Base-by-base conservation (phyloP, 371 early-diverging fungal genomes). In the Choanephora cucurbitarum region DNA sequence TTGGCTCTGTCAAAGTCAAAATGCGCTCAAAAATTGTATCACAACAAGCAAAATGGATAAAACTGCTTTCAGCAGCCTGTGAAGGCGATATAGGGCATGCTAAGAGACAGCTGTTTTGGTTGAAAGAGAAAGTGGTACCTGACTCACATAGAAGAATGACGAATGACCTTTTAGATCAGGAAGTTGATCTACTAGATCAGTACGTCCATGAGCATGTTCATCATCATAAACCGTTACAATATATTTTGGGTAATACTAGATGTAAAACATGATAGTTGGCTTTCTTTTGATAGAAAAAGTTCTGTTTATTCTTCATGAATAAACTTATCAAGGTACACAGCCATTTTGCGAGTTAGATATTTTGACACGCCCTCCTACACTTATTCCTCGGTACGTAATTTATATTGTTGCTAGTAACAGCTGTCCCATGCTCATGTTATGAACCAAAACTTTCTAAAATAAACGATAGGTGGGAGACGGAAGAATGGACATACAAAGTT, bases 321-420 rank as follows among this genome's bases (percentile, higher is more conserved):
- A 21, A 18, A 7, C 9, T 18, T 15, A 19, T 24, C 24, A 55
- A 77, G 87, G 93, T 1, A 85, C 82, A 0, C 93, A 91, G 64
- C 91, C 92, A 1, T 96, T 96, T 66, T 83, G 86, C 47, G 86
- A 86, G 21, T 67, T 93, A 4, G 90, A 91, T 21, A 79, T 94
- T 41, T 56, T 74, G 1, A 85, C 88, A 11, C 69, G 86, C 34
- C 83, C 86, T 24, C 95, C 95, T 0, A 84, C 83, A 11, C 73
- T 96, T 5, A 94, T 96, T 53, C 96, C 96, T 46, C 80, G 95
- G 82, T 83, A 79, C 53, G 39, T 31, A 42, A 28, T 28, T 28
- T 28, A 3, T 28, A 28, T 28, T 28, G 7, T 28, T 28, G n/a
- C n/a, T n/a, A n/a, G n/a, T n/a, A n/a, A n/a, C n/a, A n/a, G n/a